phyloP scores from a whole-genome alignment of 202 grass and related monocot genomes.

The Setaria italica region DNA sequence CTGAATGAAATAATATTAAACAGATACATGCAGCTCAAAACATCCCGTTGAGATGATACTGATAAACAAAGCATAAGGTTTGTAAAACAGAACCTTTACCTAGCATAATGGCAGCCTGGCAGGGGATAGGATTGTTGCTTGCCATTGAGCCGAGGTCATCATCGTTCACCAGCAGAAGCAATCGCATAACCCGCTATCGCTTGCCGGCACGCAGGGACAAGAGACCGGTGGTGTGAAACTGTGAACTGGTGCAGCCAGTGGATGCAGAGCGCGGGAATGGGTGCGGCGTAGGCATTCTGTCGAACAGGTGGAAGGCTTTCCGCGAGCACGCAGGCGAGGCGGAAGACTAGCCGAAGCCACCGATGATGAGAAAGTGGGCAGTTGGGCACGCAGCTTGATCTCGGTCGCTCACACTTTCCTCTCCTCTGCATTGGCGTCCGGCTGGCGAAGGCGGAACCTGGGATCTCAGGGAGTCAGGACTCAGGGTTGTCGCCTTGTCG shows the following conservation, averaged over 20 bases:
- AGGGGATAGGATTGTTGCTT: neutral
- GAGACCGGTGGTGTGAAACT: neutral
- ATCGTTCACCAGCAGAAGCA: neutral
- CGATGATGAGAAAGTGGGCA: neutral
- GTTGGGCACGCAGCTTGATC: neutral
- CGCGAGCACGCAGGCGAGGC: neutral
- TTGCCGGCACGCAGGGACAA: neutral
- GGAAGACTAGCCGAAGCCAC: neutral
- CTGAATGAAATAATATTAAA: neutral
- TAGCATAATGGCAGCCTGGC: neutral
- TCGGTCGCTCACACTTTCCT: neutral
- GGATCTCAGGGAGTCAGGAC: no score
- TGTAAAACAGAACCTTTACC: neutral
- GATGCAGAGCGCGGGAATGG: neutral
- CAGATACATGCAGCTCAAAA: neutral
- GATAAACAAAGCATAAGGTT: neutral
- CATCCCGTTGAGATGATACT: neutral
- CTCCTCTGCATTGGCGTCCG: neutral
- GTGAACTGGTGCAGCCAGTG: neutral
- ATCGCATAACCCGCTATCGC: neutral
- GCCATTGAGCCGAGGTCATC: neutral
- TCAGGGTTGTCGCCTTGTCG: no score
- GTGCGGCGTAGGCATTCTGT: neutral
- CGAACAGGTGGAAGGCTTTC: neutral
- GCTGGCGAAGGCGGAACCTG: neutral